Evolutionary conservation across 257 asterid genomes (phyloP).

Genomic region (Cruciata laevipes): DNA sequence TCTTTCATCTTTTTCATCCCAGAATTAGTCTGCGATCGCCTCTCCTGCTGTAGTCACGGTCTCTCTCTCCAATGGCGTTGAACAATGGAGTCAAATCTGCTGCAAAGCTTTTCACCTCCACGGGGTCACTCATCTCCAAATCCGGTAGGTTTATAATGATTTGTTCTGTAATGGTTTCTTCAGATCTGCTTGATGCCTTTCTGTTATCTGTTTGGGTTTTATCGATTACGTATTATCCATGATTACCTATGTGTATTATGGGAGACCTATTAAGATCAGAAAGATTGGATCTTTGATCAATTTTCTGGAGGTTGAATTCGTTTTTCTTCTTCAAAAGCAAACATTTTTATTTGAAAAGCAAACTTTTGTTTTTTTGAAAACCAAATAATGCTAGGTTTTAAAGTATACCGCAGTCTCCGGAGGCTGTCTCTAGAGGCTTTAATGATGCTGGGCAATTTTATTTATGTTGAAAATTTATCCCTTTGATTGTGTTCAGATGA

Average conservation of each 20-base stretch:
- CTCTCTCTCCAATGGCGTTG: conserved; percentile 47
- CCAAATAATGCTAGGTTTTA: too few relatives aligned
- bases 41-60: too few relatives aligned
- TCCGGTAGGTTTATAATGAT: conserved; percentile 30
- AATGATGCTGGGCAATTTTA: neutral
- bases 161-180: neutral
- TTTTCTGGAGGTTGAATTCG: too few relatives aligned
- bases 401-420: too few relatives aligned
- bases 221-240: neutral
- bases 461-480: neutral
- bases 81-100: conserved; percentile 44
- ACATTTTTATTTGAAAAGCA: too few relatives aligned
- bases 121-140: conserved; percentile 36
- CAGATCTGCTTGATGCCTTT: conserved; percentile 14
- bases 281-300: neutral
- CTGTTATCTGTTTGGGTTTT: neutral
- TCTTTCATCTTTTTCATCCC: too few relatives aligned
- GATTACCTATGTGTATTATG: neutral
- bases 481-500: neutral
- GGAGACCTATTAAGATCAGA: neutral
- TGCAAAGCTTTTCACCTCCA: conserved; percentile 46
- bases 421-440: too few relatives aligned
- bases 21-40: too few relatives aligned
- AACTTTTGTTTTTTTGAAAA: too few relatives aligned
- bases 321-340: too few relatives aligned